phyloP scores from a whole-genome alignment of 2,329 filamentous ascomycete genomes.

The Xylaria sp. region DNA sequence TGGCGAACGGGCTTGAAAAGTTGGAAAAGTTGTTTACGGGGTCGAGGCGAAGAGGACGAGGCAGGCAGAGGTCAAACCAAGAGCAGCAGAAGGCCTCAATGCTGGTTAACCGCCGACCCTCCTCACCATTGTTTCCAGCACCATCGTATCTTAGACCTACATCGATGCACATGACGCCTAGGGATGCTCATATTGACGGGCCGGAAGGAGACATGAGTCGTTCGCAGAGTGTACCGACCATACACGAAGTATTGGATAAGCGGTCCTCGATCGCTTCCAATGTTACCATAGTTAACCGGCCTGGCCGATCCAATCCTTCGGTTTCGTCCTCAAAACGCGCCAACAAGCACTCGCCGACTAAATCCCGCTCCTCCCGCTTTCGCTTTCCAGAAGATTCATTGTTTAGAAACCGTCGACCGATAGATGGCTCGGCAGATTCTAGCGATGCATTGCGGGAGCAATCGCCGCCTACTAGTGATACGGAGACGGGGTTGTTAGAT shows the following conservation, averaged over 20 bases:
- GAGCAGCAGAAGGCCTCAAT: conserved; percentile 37
- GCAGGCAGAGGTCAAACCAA: conserved; percentile 44
- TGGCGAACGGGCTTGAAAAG: conserved; percentile 61
- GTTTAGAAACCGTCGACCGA: conserved; percentile 35
- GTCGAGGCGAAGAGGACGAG: conserved; percentile 54
- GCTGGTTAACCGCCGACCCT: conserved; percentile 29
- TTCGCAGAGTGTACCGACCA: conserved; percentile 44
- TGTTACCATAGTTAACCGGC: conserved; percentile 36
- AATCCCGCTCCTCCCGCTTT: conserved; percentile 40
- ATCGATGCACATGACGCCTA: conserved; percentile 65
- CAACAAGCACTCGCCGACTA: conserved; percentile 19
- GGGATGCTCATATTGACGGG: conserved; percentile 62
- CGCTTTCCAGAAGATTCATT: conserved; percentile 48
- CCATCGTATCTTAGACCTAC: conserved; percentile 65
- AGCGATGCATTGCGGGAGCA: conserved; percentile 12
- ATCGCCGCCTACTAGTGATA: conserved; percentile 11
- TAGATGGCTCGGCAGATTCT: conserved; percentile 17
- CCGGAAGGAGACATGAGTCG: conserved; percentile 40
- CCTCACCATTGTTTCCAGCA: conserved; percentile 46
- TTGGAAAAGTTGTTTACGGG: conserved; percentile 63
- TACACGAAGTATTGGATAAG: conserved; percentile 39
- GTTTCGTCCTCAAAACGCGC: conserved; percentile 27
- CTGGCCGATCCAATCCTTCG: conserved; percentile 33
- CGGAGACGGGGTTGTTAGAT: conserved; percentile 40
- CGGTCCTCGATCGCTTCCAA: conserved; percentile 44